A percentile compares a stretch with the other conserved stretches of the same genome.
Evolutionary conservation across 805 yeast species (phyloP).

Genomic region (Starmerella sp.): DNA sequence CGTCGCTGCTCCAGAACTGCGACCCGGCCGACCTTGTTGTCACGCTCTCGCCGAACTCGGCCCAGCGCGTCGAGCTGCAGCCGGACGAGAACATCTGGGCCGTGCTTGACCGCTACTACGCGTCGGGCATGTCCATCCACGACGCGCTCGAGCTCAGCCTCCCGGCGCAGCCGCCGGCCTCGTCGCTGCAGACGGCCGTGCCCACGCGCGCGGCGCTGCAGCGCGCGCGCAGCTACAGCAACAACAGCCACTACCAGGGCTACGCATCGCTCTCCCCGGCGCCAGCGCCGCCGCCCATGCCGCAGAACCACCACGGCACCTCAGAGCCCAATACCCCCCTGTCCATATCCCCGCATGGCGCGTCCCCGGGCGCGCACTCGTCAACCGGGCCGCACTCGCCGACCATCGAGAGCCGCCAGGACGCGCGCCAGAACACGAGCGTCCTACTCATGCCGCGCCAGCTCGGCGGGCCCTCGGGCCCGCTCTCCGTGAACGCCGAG

Average conservation of each 20-base stretch:
- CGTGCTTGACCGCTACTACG: constrained; percentile 48
- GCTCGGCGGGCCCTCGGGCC: constrained; percentile 4
- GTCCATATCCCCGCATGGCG: neutral
- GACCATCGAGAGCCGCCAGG: neutral
- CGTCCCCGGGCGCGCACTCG: neutral
- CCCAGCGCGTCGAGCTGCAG: constrained; percentile 25
- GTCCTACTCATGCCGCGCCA: constrained; percentile 20
- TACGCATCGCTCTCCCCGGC: neutral
- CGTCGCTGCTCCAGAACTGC: constrained; percentile 45
- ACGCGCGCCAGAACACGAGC: constrained; percentile 1
- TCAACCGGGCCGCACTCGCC: constrained; percentile 1
- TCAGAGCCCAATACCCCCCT: neutral
- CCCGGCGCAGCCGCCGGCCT: constrained; percentile 1
- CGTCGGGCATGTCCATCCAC: constrained; percentile 54
- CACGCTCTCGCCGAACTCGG: constrained; percentile 13
- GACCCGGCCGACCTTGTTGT: constrained; percentile 56
- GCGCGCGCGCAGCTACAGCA: constrained; percentile 17
- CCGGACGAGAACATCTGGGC: constrained; percentile 55
- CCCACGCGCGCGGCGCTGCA: constrained; percentile 12
- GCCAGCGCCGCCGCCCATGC: neutral
- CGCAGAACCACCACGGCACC: neutral
- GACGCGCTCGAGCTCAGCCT: constrained; percentile 51
- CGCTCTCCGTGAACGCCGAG: neutral
- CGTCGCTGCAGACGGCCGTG: neutral
- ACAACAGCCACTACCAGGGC: constrained; percentile 1